Evolutionary conservation across 2,329 filamentous ascomycete genomes (phyloP).

Genomic region (Chaetothyriales sp.): DNA sequence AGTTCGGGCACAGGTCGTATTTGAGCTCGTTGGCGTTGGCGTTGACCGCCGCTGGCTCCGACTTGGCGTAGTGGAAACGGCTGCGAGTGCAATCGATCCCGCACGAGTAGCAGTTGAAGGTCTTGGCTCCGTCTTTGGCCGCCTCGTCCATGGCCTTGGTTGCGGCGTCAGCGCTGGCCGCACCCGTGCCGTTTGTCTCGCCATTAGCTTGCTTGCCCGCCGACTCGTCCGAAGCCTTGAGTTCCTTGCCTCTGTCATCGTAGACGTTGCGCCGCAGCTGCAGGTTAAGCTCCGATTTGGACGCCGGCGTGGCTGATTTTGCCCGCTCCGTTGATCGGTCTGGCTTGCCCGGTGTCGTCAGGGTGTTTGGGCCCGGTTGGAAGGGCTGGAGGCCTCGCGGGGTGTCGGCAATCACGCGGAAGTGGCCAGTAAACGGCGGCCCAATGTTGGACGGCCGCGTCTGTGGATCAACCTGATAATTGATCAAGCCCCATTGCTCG

Average conservation of each 20-base stretch:
- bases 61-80: slow-evolving; percentile 55
- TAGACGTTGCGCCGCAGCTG: slow-evolving; percentile 91
- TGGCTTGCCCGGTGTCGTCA: slow-evolving; percentile 46
- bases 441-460: slow-evolving; percentile 89
- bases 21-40: slow-evolving; percentile 48
- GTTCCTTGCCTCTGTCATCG: slow-evolving; percentile 75
- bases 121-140: slow-evolving; percentile 48
- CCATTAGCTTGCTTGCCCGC: slow-evolving; percentile 56
- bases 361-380: slow-evolving; percentile 71
- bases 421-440: slow-evolving; percentile 92
- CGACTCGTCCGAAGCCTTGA: slow-evolving; percentile 49
- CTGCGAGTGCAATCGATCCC: slow-evolving; percentile 72
- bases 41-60: slow-evolving; percentile 35
- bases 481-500: slow-evolving; percentile 97
- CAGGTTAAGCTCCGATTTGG: slow-evolving; percentile 75
- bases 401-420: slow-evolving; percentile 89
- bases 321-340: slow-evolving; percentile 55
- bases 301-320: slow-evolving; percentile 47
- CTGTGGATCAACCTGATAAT: slow-evolving; percentile 97
- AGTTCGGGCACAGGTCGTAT: slow-evolving; percentile 82
- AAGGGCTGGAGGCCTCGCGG: slow-evolving; percentile 87
- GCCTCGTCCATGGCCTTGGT: slow-evolving; percentile 48
- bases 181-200: slow-evolving; percentile 56
- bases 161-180: slow-evolving; percentile 39
- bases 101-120: slow-evolving; percentile 74